A percentile compares a stretch with the other conserved stretches of the same genome.
Evolutionary conservation across 2,329 filamentous ascomycete species (phyloP).

Genomic region (Penicillium sclerotigenum): DNA sequence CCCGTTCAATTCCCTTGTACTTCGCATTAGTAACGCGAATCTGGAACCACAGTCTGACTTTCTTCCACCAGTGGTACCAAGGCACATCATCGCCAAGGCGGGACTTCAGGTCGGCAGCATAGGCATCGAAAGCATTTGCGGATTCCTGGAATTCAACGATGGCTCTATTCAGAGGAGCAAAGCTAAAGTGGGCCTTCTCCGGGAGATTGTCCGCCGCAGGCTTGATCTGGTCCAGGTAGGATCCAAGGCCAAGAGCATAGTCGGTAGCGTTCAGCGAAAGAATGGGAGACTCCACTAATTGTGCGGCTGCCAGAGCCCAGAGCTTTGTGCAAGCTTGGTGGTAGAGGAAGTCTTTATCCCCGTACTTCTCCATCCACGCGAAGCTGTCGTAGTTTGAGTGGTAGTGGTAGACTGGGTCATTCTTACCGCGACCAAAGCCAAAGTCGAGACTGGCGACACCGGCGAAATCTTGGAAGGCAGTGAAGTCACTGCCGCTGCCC

Average conservation of each 20-base stretch:
- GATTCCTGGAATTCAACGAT: slow-evolving; percentile 50
- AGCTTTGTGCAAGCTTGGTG: slow-evolving; percentile 64
- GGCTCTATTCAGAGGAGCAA: slow-evolving; percentile 49
- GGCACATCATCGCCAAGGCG: slow-evolving; percentile 58
- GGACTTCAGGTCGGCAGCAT: slow-evolving; percentile 46
- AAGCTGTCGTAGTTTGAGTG: slow-evolving; percentile 82
- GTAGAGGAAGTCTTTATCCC: slow-evolving; percentile 62
- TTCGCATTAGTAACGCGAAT: slow-evolving; percentile 69
- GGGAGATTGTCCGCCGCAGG: slow-evolving; percentile 26
- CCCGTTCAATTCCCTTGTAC: slow-evolving; percentile 79
- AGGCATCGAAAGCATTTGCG: slow-evolving; percentile 51
- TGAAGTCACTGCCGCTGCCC: slow-evolving; percentile 71
- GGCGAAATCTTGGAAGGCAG: slow-evolving; percentile 69
- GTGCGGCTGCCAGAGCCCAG: slow-evolving; percentile 59
- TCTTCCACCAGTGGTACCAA: slow-evolving; percentile 75
- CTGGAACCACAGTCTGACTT: slow-evolving; percentile 60
- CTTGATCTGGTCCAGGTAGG: slow-evolving; percentile 40
- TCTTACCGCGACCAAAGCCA: slow-evolving; percentile 50
- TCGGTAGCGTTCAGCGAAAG: slow-evolving; percentile 63
- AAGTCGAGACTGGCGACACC: slow-evolving; percentile 66
- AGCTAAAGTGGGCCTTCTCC: slow-evolving; percentile 35
- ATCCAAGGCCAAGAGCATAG: slow-evolving; percentile 57
- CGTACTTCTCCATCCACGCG: slow-evolving; percentile 77
- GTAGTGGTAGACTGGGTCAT: slow-evolving; percentile 65
- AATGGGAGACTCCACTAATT: slow-evolving; percentile 60